A percentile compares a stretch with the other conserved stretches of the same genome.
These are phyloP conservation scores for Theobroma grandiflorum DNA, from an alignment of 441 rosid species.

Conservation along the genomic window DNA sequence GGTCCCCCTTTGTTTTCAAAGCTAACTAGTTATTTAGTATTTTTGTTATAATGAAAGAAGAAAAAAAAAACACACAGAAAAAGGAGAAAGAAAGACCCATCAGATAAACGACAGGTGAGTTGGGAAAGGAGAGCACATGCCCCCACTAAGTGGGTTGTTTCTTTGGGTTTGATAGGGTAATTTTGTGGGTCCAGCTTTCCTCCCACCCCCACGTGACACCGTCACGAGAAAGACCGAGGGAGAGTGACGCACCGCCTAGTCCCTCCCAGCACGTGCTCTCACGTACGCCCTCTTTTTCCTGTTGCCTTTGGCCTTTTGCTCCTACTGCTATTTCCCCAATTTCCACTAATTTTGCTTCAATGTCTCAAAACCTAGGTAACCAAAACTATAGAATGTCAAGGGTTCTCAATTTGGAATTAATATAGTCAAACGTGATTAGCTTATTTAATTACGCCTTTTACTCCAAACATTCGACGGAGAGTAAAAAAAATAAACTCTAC, in stretches of 20 bases:
- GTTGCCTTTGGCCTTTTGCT: background rate
- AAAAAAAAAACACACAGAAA: no score
- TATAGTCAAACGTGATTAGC: no score
- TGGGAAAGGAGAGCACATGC: conserved; percentile 50
- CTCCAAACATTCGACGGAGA: no score
- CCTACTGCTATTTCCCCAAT: background rate
- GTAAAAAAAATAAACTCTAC: no score
- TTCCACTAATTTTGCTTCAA: background rate
- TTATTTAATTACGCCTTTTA: no score
- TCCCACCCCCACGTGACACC: conserved; percentile 56
- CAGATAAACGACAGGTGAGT: conserved; percentile 58
- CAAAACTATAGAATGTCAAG: no score
- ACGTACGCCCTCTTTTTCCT: conserved; percentile 30
- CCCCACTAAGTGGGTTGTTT: conserved; percentile 43
- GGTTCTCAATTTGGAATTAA: no score
- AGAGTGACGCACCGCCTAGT: conserved; percentile 45
- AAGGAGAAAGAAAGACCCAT: conserved; percentile 31
- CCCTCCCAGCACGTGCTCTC: conserved; percentile 55
- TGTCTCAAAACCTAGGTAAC: no score
- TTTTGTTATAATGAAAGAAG: no score
- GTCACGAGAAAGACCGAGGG: conserved; percentile 54
- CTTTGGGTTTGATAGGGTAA: conserved; percentile 13
- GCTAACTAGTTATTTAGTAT: conserved; percentile 13
- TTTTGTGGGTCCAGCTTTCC: conserved; percentile 35
- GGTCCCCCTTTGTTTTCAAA: conserved; percentile 31